Conservation (phyloP, 2,329 filamentous ascomycete species). For the Scedosporium dehoogii region DNA sequence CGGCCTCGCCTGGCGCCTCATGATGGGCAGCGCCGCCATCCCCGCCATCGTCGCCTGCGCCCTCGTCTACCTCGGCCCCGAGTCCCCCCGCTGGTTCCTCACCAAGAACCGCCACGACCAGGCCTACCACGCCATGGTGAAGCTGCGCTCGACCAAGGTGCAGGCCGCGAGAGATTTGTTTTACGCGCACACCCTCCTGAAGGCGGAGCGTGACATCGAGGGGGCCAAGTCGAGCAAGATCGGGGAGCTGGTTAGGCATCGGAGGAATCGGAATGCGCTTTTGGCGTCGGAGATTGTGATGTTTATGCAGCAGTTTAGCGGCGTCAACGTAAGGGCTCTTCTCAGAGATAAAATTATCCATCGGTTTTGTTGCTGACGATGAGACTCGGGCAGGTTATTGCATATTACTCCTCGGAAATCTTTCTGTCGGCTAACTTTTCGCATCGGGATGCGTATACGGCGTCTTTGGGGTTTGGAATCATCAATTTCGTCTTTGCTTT, state of each 20-base stretch:
- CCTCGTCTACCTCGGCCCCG: conserved; percentile 40
- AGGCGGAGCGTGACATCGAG: conserved; percentile 38
- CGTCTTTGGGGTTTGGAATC: conserved; percentile 53
- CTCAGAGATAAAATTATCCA: background rate
- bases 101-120: conserved; percentile 34
- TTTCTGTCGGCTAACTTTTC: conserved; percentile 46
- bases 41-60: conserved; percentile 48
- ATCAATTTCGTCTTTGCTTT: conserved; percentile 57
- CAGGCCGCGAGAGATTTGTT: conserved; percentile 47
- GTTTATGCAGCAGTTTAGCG: conserved; percentile 50
- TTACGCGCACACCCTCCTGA: conserved; percentile 46
- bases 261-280: conserved; percentile 52
- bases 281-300: conserved; percentile 54
- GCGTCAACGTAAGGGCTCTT: background rate
- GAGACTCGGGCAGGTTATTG: conserved; percentile 14
- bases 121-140: conserved; percentile 35
- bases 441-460: conserved; percentile 41
- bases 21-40: conserved; percentile 60
- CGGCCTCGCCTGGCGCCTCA: conserved; percentile 57
- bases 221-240: conserved; percentile 29
- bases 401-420: conserved; percentile 52
- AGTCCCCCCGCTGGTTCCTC: conserved; percentile 42
- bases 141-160: conserved; percentile 38
- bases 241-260: conserved; percentile 30
- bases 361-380: background rate